Evolutionary conservation across 192 early-diverging fungal species (phyloP), one percentile per base, ranked within the genome.

Genomic region (Spizellomyces sp.): DNA sequence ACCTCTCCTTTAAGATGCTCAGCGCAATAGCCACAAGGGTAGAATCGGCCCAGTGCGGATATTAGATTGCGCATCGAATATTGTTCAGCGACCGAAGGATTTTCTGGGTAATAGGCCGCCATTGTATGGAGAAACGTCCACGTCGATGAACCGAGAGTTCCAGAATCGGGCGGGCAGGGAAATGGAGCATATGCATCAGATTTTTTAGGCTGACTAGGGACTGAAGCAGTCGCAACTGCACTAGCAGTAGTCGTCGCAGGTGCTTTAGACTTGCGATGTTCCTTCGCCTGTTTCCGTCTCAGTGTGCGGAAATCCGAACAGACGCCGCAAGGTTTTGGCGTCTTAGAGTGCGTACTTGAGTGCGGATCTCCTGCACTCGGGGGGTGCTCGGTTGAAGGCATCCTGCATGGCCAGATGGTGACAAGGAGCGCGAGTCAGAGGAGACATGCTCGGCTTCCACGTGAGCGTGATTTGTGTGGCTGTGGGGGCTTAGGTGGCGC

Each of bases 81-180:
- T 78, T 92, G 90, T 75, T 99, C 89, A 50, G 79, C 70, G 1
- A 66, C 47, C 3, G 90, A 85, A 0, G 97, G 93, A 15, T 73
- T 78, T 27, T 93, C 88, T 0, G 97, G 95, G 74, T 99, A 99
- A 80, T 99, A 96, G 0, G 95, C 95, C 5, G 95, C 94, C 89
- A 96, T 95, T 0, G 95, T 96, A 77, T 99, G 97, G 58, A 99
- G 82, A 64, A 98, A 94, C 5, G 95, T 98, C 97, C 97, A 99
- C 0, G 94, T 95, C n/a, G 93, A 85, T 5, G 84, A 80, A 22
- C 97, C 97, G 19, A 99, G 90, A 43, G 84, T 82, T 63, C 84
- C 79, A 6, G 88, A 88, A 76, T 99, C 95, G 0, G 94, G 88
- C 15, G 94, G 95, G 73, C 94, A 96, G 5, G 69, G 60, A 17